These are phyloP conservation scores for Osmozyma mogii DNA, from an alignment of 805 yeast genomes.

Conservation along the genomic window DNA sequence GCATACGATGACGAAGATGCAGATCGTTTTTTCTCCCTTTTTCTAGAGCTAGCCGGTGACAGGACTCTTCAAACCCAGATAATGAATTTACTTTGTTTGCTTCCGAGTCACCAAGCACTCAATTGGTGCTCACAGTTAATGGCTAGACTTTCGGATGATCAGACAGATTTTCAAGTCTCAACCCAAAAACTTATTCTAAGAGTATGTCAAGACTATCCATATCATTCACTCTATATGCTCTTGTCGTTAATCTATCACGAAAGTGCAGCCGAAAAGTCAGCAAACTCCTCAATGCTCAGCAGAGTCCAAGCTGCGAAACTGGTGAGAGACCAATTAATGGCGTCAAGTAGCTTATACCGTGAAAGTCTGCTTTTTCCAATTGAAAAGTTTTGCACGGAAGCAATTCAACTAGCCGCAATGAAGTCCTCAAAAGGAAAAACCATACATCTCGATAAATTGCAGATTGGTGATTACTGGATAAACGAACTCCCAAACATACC, in stretches of 20 bases:
- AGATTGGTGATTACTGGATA: conserved; percentile 43
- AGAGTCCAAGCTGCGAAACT: conserved; percentile 40
- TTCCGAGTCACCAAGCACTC: conserved; percentile 58
- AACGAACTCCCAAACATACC: conserved; percentile 47
- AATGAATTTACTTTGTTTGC: conserved; percentile 21
- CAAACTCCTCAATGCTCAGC: conserved; percentile 36
- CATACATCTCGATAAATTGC: conserved; percentile 26
- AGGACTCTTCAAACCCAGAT: conserved; percentile 38
- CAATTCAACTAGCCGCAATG: conserved; percentile 43
- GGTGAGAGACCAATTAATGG: conserved; percentile 37
- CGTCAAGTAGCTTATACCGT: conserved; percentile 16
- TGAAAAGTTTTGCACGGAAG: conserved; percentile 41
- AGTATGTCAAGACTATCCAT: conserved; percentile 56
- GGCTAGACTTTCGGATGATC: conserved; percentile 53
- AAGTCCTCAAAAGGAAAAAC: conserved; percentile 29
- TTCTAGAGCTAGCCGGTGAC: conserved; percentile 58
- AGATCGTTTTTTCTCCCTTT: conserved; percentile 74
- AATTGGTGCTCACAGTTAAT: conserved; percentile 81
- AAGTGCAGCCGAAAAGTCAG: conserved; percentile 17
- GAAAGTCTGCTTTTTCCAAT: conserved; percentile 34
- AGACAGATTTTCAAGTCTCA: conserved; percentile 45
- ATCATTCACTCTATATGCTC: conserved; percentile 59
- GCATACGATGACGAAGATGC: conserved; percentile 45
- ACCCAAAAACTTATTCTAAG: conserved; percentile 40
- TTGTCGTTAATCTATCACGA: conserved; percentile 48